Conservation (phyloP, 2,329 filamentous ascomycete species). For the Aspergillus versicolor region DNA sequence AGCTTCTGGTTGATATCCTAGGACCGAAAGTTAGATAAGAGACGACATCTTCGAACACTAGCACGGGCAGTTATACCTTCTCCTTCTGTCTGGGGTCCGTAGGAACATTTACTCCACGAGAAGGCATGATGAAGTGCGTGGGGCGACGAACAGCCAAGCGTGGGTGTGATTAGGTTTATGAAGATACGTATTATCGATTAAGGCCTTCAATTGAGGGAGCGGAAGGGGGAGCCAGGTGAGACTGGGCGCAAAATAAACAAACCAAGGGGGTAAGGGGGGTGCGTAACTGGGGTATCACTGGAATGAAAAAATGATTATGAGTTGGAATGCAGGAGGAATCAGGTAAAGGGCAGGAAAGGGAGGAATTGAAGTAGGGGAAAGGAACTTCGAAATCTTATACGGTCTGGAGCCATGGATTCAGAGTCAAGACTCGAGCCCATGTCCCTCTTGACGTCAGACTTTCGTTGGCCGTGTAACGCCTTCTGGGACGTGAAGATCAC, state of each 20-base stretch:
- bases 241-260: conserved; percentile 7
- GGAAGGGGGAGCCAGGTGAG: background rate
- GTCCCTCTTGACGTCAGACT: conserved; percentile 3
- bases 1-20: conserved; percentile 86
- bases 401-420: background rate
- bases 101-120: conserved; percentile 65
- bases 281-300: conserved; percentile 23
- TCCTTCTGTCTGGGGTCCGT: conserved; percentile 75
- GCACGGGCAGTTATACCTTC: conserved; percentile 41
- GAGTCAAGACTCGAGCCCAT: background rate
- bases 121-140: conserved; percentile 28
- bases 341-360: conserved; percentile 1
- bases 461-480: conserved; percentile 2
- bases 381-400: conserved; percentile 4
- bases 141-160: conserved; percentile 2
- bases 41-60: conserved; percentile 15
- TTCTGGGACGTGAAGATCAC: background rate
- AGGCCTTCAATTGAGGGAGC: conserved; percentile 10
- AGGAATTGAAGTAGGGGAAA: background rate
- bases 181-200: conserved; percentile 1
- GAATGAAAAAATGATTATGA: background rate
- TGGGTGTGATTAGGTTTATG: conserved; percentile 1
- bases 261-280: conserved; percentile 13
- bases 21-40: background rate
- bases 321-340: background rate